Evolutionary conservation across 176 grass and related monocot genomes (phyloP).

Genomic region (Chrysopogon serrulatus): DNA sequence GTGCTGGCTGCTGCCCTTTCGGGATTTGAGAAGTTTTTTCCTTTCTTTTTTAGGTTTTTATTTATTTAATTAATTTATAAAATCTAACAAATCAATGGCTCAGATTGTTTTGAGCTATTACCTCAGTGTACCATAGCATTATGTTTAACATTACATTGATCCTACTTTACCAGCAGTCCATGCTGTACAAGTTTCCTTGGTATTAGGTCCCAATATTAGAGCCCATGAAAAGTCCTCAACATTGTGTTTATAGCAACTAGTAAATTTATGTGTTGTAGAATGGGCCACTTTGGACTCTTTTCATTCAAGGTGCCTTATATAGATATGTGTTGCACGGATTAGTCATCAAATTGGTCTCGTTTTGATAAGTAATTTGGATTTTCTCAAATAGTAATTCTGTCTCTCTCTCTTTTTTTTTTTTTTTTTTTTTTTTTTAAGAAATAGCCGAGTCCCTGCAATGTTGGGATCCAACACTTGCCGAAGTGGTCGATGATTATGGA

Average conservation of each 20-base stretch:
- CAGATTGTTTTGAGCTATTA: too few relatives aligned
- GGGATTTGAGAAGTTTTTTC: too few relatives aligned
- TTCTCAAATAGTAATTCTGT: background rate
- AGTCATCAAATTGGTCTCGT: background rate
- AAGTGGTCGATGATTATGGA: background rate
- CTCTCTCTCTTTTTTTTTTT: too few relatives aligned
- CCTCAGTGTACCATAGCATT: too few relatives aligned
- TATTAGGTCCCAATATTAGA: background rate
- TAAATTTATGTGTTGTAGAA: background rate
- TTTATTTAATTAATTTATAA: too few relatives aligned
- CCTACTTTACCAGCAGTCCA: too few relatives aligned
- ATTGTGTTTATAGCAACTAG: background rate
- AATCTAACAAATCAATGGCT: too few relatives aligned
- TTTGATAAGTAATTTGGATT: background rate
- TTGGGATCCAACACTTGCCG: background rate
- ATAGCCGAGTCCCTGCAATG: background rate
- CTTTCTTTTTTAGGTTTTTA: too few relatives aligned
- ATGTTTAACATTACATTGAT: too few relatives aligned
- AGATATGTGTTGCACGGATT: background rate
- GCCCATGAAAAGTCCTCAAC: background rate
- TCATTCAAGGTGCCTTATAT: background rate
- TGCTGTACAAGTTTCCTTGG: background rate
- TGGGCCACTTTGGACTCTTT: background rate
- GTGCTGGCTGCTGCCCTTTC: too few relatives aligned
- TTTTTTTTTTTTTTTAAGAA: slow-evolving; percentile 10